phyloP scores from a whole-genome alignment of 495 filamentous ascomycete genomes.

The Neurospora cerealis region DNA sequence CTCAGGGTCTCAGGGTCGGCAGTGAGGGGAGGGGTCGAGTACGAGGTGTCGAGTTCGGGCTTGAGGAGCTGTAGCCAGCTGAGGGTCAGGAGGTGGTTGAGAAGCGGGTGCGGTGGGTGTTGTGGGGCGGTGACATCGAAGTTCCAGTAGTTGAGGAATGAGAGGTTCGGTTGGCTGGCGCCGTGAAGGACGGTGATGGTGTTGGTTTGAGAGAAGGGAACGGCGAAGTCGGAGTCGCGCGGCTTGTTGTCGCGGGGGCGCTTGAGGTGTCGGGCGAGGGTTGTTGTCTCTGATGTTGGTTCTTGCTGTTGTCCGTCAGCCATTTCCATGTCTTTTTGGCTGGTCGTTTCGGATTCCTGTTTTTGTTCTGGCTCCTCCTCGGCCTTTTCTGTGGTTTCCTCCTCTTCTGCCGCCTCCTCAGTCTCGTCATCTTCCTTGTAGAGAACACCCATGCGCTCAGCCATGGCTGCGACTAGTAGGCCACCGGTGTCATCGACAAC shows the following conservation, averaged over 20 bases:
- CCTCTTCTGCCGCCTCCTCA: slow-evolving; percentile 28
- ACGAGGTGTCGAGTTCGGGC: slow-evolving; percentile 61
- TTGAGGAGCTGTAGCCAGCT: slow-evolving; percentile 85
- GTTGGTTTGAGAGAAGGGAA: slow-evolving; percentile 52
- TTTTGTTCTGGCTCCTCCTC: not conserved
- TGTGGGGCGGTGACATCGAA: slow-evolving; percentile 62
- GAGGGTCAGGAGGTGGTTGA: slow-evolving; percentile 68
- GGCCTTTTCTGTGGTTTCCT: slow-evolving; percentile 12
- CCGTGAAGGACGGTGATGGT: slow-evolving; percentile 81
- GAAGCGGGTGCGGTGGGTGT: slow-evolving; percentile 61
- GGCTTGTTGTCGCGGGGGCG: slow-evolving; percentile 19
- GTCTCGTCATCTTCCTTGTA: slow-evolving; percentile 25
- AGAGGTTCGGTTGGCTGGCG: slow-evolving; percentile 83
- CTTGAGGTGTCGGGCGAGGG: slow-evolving; percentile 1
- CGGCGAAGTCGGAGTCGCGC: slow-evolving; percentile 23
- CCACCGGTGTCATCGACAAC: slow-evolving; percentile 88
- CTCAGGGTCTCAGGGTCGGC: slow-evolving; percentile 46
- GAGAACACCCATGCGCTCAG: slow-evolving; percentile 84
- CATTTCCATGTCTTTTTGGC: slow-evolving; percentile 11
- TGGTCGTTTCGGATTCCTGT: not conserved
- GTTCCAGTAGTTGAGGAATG: slow-evolving; percentile 74
- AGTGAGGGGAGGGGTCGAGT: slow-evolving; percentile 46
- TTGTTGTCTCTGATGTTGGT: not conserved
- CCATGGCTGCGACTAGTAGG: slow-evolving; percentile 74
- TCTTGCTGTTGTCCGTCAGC: slow-evolving; percentile 3